Evolutionary conservation across 1,284 basidiomycete species (phyloP), one percentile per base, ranked within the genome.

Genomic region (Ustilago tritici): DNA sequence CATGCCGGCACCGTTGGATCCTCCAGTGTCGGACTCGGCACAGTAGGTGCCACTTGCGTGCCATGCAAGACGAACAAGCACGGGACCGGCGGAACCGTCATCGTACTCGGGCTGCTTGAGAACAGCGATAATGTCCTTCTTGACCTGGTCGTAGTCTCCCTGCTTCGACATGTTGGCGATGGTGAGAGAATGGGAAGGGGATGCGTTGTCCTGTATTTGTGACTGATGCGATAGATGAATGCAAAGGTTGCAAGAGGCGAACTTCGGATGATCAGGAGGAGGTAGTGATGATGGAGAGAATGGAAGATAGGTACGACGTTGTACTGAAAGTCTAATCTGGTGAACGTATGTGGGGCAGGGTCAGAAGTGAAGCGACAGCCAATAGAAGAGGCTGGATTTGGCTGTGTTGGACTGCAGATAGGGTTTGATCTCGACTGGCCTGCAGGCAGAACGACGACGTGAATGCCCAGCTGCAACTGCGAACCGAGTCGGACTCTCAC

Each of bases 1-100:
- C 84, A 85, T 85, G 38, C 81, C 82, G 11, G 84, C 88, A 31
- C 88, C 89, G 78, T 89, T 89, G 43, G 87, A 88, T 47, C 89
- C 89, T 31, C 89, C 89, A 46, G 88, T 89, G 68, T 88, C 79
- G 57, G 78, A 75, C 46, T 84, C 74, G 61, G 82, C 80, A 85
- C 86, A 87, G 67, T 76, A 82, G 47, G 83, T 85, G 14, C 82
- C 82, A 32, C 76, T 78, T 19, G 82, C 76, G 76, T 86, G 84
- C 84, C 84, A 86, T 40, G 84, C 80, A 8, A 86, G 77, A 63
- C 84, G 81, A 32, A 86, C 78, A 10, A 85, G 76, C 12, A 85
- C 82, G 31, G 84, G 84, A 15, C 83, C 84, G 36, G 81, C 81
- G 23, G 79, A 81, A 38, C 84, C 84, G 43, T 84, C 84, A 58